Base-by-base conservation (phyloP, 2,329 filamentous ascomycete genomes). In the Trichoderma sp. region DNA sequence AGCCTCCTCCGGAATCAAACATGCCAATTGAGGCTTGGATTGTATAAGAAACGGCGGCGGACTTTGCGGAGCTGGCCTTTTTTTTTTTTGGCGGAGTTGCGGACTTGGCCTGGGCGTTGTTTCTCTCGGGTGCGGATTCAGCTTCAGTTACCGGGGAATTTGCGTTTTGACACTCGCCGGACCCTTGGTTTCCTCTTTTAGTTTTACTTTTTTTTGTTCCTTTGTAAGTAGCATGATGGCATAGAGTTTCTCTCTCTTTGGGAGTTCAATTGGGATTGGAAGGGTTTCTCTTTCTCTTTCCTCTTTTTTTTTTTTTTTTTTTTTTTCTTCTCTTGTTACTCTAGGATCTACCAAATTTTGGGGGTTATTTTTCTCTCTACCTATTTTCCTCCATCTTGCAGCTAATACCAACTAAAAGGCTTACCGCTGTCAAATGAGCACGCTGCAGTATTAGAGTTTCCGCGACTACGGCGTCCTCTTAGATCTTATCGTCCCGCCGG, bases 31-130 rank as follows among this genome's bases (percentile, higher is more conserved):
- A 66, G 61, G 61, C 51, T 46, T 43, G 39, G 39, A 43, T 7
- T n/a, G 16, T 14, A 10, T 30, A 10, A 34, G 10, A 43, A 18
- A 43, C 26, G 3, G 18, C 24, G 34, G 59, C 59, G 59, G 56
- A 60, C 32, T 70, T 70, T 68, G 75, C 75, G 73, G 74, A 73
- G 65, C 72, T 77, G 39, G 39, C 39, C n/a, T n/a, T n/a, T n/a
- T n/a, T n/a, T n/a, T n/a, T n/a, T 18, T 18, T n/a, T 43, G 39
- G 75, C 75, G 76, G 76, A 77, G 63, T 76, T 77, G 75, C 68
- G 68, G 68, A 69, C 28, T 66, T 69, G 68, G 14, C 28, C 60
- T 69, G 68, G 14, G 39, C 39, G 16, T 16, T 18, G 32, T 34
- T 4, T 34, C 32, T 18, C 32, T 18, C 37, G 59, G 52, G 59